Percentiles rank a stretch among this genome's conserved stretches.
These are phyloP conservation scores for Phytophthora ohioensis DNA, from an alignment of 352 stramenopile genomes.

Conservation along the genomic window DNA sequence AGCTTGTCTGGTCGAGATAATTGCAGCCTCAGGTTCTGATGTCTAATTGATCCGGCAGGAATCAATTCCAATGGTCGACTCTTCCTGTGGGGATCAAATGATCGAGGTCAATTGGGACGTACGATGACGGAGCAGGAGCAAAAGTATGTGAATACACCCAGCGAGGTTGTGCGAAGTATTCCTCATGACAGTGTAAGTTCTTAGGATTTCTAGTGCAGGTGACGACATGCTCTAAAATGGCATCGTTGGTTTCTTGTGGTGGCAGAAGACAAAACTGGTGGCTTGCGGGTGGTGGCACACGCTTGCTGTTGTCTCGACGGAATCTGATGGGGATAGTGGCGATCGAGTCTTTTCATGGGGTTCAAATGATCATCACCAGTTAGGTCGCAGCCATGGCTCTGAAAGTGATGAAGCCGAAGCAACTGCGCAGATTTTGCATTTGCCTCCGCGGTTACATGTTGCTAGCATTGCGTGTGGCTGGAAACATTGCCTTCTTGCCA, in stretches of 20 bases:
- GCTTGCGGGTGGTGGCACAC: constrained; percentile 84
- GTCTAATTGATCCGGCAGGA: constrained; percentile 30
- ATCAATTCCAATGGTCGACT: constrained; percentile 39
- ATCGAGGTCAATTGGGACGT: constrained; percentile 56
- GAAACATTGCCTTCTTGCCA: constrained; percentile 82
- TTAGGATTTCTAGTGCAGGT: too few species aligned
- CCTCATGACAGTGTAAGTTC: constrained; percentile 22
- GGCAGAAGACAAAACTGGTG: constrained; percentile 46
- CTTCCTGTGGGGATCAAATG: constrained; percentile 79
- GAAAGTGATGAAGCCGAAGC: background rate
- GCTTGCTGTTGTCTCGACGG: constrained; percentile 44
- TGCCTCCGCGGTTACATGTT: constrained; percentile 44
- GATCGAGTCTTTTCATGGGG: constrained; percentile 66
- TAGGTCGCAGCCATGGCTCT: constrained; percentile 41
- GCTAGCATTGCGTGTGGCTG: constrained; percentile 79
- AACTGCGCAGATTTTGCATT: constrained; percentile 20
- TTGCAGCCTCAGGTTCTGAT: background rate
- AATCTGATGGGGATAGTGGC: constrained; percentile 7
- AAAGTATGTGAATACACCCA: constrained; percentile 13
- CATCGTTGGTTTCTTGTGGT: background rate
- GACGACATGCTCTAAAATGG: too few species aligned
- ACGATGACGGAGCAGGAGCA: constrained; percentile 9
- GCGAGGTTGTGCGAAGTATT: constrained; percentile 15
- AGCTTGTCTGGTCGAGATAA: background rate
- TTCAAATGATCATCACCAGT: constrained; percentile 54